Percentiles rank a stretch among this genome's conserved stretches.
Evolutionary conservation across 1,284 basidiomycete species (phyloP).

Genomic region (Pholiota adiposa): DNA sequence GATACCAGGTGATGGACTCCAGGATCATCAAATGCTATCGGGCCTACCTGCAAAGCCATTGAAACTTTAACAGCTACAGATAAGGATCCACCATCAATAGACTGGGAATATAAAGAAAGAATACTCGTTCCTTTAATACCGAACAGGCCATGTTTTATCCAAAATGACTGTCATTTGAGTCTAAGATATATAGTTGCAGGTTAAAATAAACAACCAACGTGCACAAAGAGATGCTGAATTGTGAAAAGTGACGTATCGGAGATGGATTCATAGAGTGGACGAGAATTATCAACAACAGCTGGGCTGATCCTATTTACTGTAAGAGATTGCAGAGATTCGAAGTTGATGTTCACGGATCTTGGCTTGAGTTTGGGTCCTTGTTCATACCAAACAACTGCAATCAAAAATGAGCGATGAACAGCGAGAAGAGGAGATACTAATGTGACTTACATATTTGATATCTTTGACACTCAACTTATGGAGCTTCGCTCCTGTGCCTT

Average conservation of each 20-base stretch:
- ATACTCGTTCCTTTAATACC: no score
- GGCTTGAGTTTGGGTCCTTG: constrained; percentile 2
- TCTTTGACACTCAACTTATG: constrained; percentile 67
- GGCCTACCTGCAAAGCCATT: no score
- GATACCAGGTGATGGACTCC: no score
- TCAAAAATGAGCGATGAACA: background rate
- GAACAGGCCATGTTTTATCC: no score
- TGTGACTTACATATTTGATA: constrained; percentile 48
- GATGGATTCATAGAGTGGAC: background rate
- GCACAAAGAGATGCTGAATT: background rate
- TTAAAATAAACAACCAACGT: background rate
- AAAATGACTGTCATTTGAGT: no score
- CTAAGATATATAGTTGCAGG: background rate
- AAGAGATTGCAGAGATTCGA: background rate
- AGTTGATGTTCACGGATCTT: background rate
- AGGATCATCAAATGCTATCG: no score
- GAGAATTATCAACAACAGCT: background rate
- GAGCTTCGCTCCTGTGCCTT: constrained; percentile 60
- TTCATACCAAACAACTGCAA: constrained; percentile 7
- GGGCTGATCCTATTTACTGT: background rate
- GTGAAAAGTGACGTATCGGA: background rate
- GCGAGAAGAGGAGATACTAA: background rate
- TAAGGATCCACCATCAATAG: no score
- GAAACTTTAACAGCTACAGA: no score
- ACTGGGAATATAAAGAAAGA: no score